Percentiles rank a stretch among this genome's conserved stretches.
Conservation (phyloP, 495 filamentous ascomycete genomes). For the Chaetomium tenue region DNA sequence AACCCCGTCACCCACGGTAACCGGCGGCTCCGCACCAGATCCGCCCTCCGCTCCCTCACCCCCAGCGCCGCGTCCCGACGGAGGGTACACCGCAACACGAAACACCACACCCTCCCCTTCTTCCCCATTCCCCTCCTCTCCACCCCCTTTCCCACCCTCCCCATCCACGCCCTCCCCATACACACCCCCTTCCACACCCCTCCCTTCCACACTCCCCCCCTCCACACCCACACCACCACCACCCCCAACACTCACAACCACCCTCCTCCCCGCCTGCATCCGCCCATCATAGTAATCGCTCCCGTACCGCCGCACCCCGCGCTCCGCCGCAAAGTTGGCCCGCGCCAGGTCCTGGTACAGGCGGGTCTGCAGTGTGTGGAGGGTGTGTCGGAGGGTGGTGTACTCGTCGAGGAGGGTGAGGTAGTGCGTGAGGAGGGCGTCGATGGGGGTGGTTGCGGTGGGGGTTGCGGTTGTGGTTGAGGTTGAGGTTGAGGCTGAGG, state of each 20-base stretch:
- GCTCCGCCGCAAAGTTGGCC: conserved; percentile 66
- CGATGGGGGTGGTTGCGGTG: conserved; percentile 43
- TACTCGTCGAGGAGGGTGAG: conserved; percentile 69
- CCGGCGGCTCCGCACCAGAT: not conserved
- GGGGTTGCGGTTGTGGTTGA: not conserved
- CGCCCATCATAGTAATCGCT: conserved; percentile 68
- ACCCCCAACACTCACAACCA: conserved; percentile 16
- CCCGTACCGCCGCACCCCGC: conserved; percentile 59
- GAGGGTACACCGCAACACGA: not conserved
- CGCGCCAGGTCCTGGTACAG: conserved; percentile 58
- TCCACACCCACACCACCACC: too few relatives aligned
- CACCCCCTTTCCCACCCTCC: not conserved
- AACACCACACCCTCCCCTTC: not conserved
- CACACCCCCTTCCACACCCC: not conserved
- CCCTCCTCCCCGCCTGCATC: conserved; percentile 60
- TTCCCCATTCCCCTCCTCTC: not conserved
- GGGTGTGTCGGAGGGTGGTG: conserved; percentile 53
- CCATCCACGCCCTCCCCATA: not conserved
- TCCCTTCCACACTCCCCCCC: not conserved
- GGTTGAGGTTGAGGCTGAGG: not conserved
- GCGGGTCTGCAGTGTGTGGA: conserved; percentile 50
- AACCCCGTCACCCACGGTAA: not conserved
- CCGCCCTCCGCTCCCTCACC: not conserved
- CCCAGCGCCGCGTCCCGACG: not conserved
- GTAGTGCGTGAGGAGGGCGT: conserved; percentile 66